Percentiles rank a stretch among this genome's conserved stretches.
Conservation (phyloP, 208 protist species). For the Wallacemonas sp. region DNA sequence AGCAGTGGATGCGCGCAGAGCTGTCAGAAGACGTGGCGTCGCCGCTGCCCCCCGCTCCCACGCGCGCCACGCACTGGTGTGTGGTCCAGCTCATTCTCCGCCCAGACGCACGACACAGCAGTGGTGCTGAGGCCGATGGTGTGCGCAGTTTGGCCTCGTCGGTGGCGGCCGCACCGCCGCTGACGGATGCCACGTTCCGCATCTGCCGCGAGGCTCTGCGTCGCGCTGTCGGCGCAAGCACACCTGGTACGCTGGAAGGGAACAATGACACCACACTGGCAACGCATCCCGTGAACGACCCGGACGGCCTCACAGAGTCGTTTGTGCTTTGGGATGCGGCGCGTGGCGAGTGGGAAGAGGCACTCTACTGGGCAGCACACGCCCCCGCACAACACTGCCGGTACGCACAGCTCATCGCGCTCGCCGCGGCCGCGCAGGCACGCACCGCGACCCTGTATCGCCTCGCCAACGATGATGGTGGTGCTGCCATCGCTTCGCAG, state of each 20-base stretch:
- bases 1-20: neutral
- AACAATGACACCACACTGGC: no score
- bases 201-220: slow-evolving; percentile 9
- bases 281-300: no score
- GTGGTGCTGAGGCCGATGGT: slow-evolving; percentile 5
- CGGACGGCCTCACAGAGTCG: slow-evolving; percentile 28
- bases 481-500: no score
- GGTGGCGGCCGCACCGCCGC: no score
- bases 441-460: slow-evolving; percentile 6
- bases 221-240: no score
- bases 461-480: no score
- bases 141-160: no score
- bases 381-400: slow-evolving; percentile 25
- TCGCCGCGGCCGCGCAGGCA: slow-evolving; percentile 17
- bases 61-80: slow-evolving; percentile 33
- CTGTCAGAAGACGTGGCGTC: neutral
- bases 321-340: slow-evolving; percentile 38
- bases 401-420: slow-evolving; percentile 36
- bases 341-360: slow-evolving; percentile 21
- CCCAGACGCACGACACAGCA: slow-evolving; percentile 4
- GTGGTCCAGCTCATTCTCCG: slow-evolving; percentile 28
- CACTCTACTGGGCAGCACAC: slow-evolving; percentile 25
- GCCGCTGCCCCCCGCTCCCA: slow-evolving; percentile 15
- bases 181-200: slow-evolving; percentile 17
- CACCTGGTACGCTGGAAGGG: no score